Evolutionary conservation across 1,139 yeast species (phyloP).

Genomic region (Meyerozyma athensensis): DNA sequence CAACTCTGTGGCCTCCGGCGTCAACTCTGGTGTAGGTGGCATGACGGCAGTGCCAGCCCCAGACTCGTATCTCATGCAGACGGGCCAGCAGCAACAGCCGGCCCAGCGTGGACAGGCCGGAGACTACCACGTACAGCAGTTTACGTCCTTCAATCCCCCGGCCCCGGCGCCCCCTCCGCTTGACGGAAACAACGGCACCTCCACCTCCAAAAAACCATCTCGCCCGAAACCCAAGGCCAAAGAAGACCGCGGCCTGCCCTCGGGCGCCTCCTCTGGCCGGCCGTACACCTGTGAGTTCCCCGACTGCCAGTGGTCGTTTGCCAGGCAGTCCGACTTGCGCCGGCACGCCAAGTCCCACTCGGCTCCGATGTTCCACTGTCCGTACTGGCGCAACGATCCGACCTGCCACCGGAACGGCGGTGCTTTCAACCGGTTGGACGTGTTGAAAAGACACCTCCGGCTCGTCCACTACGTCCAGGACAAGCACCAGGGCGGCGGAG

Average conservation of each 20-base stretch:
- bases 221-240: background rate
- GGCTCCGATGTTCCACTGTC: slow-evolving; percentile 64
- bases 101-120: background rate
- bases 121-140: slow-evolving; percentile 1
- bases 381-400: slow-evolving; percentile 62
- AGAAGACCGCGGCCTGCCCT: background rate
- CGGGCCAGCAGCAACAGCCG: slow-evolving; percentile 5
- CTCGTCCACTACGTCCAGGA: slow-evolving; percentile 62
- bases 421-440: slow-evolving; percentile 65
- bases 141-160: background rate
- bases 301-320: slow-evolving; percentile 65
- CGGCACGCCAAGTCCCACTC: slow-evolving; percentile 63
- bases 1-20: background rate
- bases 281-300: slow-evolving; percentile 50
- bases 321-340: slow-evolving; percentile 60
- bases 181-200: background rate
- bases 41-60: slow-evolving; percentile 1
- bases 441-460: slow-evolving; percentile 61
- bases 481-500: slow-evolving; percentile 22
- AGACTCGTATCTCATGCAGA: slow-evolving; percentile 4
- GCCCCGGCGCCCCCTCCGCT: background rate
- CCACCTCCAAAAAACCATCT: background rate
- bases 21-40: background rate
- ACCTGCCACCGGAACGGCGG: slow-evolving; percentile 74
- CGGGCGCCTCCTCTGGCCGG: slow-evolving; percentile 6